Percentiles rank a stretch among this genome's conserved stretches.
These are phyloP conservation scores for Macadamia tetraphylla DNA, from an alignment of 164 flowering plant species.

Conservation along the genomic window DNA sequence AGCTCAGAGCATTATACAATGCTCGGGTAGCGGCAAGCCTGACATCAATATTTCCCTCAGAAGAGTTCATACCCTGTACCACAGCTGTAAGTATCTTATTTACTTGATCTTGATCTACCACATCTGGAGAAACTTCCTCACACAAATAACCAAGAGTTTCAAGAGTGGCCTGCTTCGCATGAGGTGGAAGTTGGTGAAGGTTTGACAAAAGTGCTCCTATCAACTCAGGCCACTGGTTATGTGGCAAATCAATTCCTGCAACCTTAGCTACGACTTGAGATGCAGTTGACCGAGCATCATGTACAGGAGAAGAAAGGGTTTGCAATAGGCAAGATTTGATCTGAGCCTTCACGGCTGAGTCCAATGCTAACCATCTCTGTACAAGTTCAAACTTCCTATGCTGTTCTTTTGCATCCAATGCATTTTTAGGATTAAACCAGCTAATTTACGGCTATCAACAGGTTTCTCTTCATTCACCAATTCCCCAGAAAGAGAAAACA, in stretches of 20 bases:
- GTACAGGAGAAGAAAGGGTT: constrained; percentile 47
- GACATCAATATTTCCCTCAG: constrained; percentile 52
- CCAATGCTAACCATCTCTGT: constrained; percentile 57
- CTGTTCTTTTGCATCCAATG: constrained; percentile 70
- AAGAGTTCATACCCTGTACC: constrained; percentile 67
- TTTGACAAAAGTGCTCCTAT: constrained; percentile 49
- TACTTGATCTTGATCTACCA: constrained; percentile 62
- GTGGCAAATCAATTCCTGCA: constrained; percentile 72
- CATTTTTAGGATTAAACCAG: constrained; percentile 66
- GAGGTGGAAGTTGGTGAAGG: constrained; percentile 50
- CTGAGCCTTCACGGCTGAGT: constrained; percentile 40
- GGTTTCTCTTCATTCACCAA: constrained; percentile 61
- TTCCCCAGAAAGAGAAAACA: constrained; percentile 58
- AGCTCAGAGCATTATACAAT: constrained; percentile 54
- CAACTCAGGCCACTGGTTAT: constrained; percentile 71
- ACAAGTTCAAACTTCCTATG: constrained; percentile 59
- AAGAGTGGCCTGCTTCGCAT: constrained; percentile 66
- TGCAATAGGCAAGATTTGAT: constrained; percentile 47
- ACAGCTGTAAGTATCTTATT: constrained; percentile 72
- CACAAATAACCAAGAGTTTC: constrained; percentile 71
- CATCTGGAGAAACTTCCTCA: constrained; percentile 71
- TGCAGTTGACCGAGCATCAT: constrained; percentile 62
- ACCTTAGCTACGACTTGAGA: constrained; percentile 70
- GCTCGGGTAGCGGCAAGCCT: constrained; percentile 63
- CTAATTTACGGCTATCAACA: constrained; percentile 56